A percentile compares a stretch with the other conserved stretches of the same genome.
Evolutionary conservation across 305 asterid species (phyloP).

Genomic region (Fraxinus ornus): DNA sequence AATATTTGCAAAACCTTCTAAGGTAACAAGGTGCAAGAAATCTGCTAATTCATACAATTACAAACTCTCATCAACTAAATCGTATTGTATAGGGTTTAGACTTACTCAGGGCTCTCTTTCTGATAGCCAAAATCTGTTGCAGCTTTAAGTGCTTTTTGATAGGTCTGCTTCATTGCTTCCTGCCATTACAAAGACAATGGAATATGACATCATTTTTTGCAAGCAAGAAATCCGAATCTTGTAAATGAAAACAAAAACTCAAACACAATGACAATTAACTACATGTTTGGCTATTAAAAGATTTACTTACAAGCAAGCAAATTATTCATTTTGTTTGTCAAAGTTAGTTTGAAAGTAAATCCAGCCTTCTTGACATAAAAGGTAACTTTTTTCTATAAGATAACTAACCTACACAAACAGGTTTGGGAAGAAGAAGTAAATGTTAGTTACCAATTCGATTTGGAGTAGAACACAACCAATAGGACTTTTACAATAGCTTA

Average conservation of each 20-base stretch:
- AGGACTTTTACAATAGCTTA: not conserved
- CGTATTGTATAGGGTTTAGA: constrained; percentile 12
- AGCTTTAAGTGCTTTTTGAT: constrained; percentile 79
- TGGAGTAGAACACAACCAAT: not conserved
- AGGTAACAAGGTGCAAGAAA: not conserved
- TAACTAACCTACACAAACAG: not conserved
- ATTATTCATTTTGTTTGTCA: not conserved
- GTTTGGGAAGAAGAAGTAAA: not conserved
- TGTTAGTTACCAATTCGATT: not conserved
- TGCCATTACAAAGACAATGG: constrained; percentile 32
- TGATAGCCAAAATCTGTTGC: constrained; percentile 87
- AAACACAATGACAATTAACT: not conserved
- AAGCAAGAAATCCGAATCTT: constrained; percentile 8
- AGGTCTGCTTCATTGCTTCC: constrained; percentile 97
- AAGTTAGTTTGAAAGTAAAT: not conserved
- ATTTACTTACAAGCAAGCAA: not conserved
- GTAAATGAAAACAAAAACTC: not conserved
- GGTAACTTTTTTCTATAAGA: not conserved
- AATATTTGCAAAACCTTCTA: not conserved
- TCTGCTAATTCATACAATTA: not conserved
- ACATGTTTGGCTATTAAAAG: not conserved
- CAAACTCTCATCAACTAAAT: not conserved
- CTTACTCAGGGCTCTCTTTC: constrained; percentile 98
- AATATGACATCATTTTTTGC: constrained; percentile 1
- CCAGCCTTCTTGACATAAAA: not conserved